phyloP scores from a whole-genome alignment of 805 yeast species.

The Zygotorulaspora danielsina region DNA sequence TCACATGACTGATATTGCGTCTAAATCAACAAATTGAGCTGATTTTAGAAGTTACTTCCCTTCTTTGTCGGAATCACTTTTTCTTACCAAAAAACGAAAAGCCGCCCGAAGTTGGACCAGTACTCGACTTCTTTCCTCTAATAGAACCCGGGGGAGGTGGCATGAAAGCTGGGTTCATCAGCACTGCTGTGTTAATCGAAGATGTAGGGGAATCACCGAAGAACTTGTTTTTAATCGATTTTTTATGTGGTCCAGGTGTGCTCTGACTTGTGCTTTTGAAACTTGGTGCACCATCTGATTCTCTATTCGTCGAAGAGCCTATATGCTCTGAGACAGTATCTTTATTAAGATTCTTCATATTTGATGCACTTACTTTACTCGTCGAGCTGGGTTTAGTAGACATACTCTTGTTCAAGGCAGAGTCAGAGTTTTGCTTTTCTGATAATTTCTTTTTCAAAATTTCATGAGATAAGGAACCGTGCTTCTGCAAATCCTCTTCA shows the following conservation, averaged over 20 bases:
- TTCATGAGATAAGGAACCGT: constrained; percentile 8
- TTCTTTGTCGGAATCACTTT: no score
- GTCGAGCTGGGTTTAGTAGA: constrained; percentile 4
- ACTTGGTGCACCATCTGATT: constrained; percentile 4
- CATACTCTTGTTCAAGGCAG: constrained; percentile 11
- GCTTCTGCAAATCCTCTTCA: constrained; percentile 10
- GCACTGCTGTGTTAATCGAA: constrained; percentile 9
- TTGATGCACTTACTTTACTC: constrained; percentile 4
- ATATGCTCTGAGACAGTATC: constrained; percentile 8
- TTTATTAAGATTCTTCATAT: constrained; percentile 9
- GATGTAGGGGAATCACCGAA: constrained; percentile 6
- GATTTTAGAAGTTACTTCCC: no score
- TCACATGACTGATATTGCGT: no score
- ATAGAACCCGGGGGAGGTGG: constrained; percentile 15
- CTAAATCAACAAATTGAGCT: no score
- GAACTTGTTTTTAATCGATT: constrained; percentile 4
- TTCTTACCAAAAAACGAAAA: constrained; percentile 24
- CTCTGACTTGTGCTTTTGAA: constrained; percentile 4
- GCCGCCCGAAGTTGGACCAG: constrained; percentile 8
- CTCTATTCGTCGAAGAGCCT: constrained; percentile 19
- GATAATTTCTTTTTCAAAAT: constrained; percentile 6
- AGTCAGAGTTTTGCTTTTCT: constrained; percentile 13
- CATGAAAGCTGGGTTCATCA: constrained; percentile 20
- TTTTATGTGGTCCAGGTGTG: background rate
- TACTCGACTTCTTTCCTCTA: constrained; percentile 12